Conservation (phyloP, 805 yeast genomes). For the Tetrapisispora phaffii region DNA sequence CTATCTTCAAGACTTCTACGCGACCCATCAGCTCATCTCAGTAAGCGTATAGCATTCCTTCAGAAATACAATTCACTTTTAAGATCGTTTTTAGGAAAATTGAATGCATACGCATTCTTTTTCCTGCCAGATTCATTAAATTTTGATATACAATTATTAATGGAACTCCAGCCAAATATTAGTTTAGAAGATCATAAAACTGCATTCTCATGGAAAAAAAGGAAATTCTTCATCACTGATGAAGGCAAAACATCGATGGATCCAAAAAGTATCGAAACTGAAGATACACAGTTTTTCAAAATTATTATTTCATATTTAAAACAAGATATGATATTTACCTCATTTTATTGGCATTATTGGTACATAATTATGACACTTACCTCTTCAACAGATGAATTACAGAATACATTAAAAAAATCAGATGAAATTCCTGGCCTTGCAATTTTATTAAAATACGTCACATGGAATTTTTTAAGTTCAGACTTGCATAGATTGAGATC, state of each 20-base stretch:
- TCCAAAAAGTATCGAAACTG: conserved; percentile 8
- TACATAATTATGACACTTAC: conserved; percentile 13
- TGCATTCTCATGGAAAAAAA: conserved; percentile 21
- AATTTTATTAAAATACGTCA: conserved; percentile 13
- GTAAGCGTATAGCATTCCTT: conserved; percentile 6
- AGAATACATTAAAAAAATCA: not conserved
- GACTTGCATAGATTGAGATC: conserved; percentile 16
- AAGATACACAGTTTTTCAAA: conserved; percentile 15
- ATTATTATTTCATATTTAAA: conserved; percentile 25
- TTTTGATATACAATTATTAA: conserved; percentile 18
- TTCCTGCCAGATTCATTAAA: conserved; percentile 21
- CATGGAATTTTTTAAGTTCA: conserved; percentile 10
- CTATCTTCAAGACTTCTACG: conserved; percentile 14
- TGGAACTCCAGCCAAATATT: conserved; percentile 8
- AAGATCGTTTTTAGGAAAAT: conserved; percentile 23
- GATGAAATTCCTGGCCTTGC: conserved; percentile 13
- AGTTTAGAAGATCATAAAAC: conserved; percentile 2
- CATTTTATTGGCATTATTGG: conserved; percentile 30
- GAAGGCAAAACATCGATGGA: conserved; percentile 3
- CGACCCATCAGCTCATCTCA: not conserved
- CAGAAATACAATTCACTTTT: conserved; percentile 19
- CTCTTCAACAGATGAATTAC: not conserved
- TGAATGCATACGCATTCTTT: conserved; percentile 25
- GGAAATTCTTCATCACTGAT: conserved; percentile 4
- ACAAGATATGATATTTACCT: conserved; percentile 19